phyloP scores from a whole-genome alignment of 352 stramenopile genomes.

The Globisporangium rhizosaccharum region DNA sequence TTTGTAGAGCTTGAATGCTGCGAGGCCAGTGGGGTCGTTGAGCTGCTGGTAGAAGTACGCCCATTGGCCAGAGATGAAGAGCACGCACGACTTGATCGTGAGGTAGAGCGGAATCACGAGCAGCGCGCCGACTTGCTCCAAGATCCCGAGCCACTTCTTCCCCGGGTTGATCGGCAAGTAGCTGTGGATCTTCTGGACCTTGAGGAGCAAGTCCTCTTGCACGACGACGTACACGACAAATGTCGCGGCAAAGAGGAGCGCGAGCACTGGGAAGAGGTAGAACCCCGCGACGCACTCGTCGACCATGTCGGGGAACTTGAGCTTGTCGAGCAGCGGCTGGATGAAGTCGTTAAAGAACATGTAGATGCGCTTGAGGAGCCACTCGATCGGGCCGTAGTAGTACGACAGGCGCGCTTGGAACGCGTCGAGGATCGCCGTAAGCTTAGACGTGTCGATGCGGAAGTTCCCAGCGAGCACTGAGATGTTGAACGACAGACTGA shows the following conservation, averaged over 20 bases:
- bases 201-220: constrained; percentile 49
- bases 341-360: constrained; percentile 32
- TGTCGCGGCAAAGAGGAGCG: constrained; percentile 28
- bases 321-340: constrained; percentile 22
- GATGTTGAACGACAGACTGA: constrained; percentile 66
- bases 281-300: constrained; percentile 38
- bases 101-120: constrained; percentile 53
- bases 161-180: constrained; percentile 33
- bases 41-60: constrained; percentile 21
- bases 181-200: constrained; percentile 48
- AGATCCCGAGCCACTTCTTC: constrained; percentile 20
- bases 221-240: constrained; percentile 56
- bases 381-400: constrained; percentile 25
- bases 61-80: constrained; percentile 49
- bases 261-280: constrained; percentile 24
- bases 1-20: constrained; percentile 19
- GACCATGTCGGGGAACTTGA: constrained; percentile 24
- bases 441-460: constrained; percentile 10
- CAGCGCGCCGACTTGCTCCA: constrained; percentile 42
- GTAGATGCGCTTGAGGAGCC: constrained; percentile 22
- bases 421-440: constrained; percentile 17
- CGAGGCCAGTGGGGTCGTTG: not conserved
- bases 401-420: constrained; percentile 17
- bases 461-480: constrained; percentile 36
- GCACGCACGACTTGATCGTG: constrained; percentile 50